Base-by-base conservation (phyloP, 2,329 filamentous ascomycete genomes). In the Stachybotrys echinatus region DNA sequence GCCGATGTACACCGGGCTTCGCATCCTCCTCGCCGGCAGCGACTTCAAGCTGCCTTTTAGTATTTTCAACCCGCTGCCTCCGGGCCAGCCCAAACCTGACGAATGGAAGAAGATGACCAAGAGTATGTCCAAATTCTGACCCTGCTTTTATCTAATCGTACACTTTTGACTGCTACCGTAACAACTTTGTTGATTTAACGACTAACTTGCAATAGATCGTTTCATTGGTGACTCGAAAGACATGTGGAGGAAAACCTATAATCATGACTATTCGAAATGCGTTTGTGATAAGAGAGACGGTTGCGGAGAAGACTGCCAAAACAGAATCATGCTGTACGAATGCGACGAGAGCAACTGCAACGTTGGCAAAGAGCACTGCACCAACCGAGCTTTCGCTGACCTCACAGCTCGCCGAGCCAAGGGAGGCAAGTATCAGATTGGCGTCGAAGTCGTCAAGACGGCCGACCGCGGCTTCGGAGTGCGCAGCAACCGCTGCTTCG, bases 261-360 rank as follows among this genome's bases (percentile, higher is more conserved):
- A 86, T 58, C 84, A 90, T 59, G 81, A 89, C 53, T 89, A 87
- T 52, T 88, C 85, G 52, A 85, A 83, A 63, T 95, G 91, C 63
- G 84, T 90, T 51, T 95, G 91, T 71, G 83, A 74, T 40, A 75
- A 80, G 6, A 88, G 92, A 48, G 83, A 86, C 48, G 91, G 90
- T 34, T 97, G 94, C 61, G 88, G 84, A 55, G 90, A 96, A 55
- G 80, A 88, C 60, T 99, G 94, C 69, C 88, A 96, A 64, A 99
- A 99, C 67, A 80, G 91, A 54, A 91, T 91, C 67, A 97, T 97
- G 91, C 84, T 95, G 50, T 97, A 96, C 67, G 94, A 99, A 71
- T 99, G 94, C 65, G 90, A 97, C 66, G 81, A 87, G 44, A 85
- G 80, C 50, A 99, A 96, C 66, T 99, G 94, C 74, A 88, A 85